Evolutionary conservation across 1,284 basidiomycete genomes (phyloP), one percentile per base, ranked within the genome.

Genomic region (Boletellus deceptivus): DNA sequence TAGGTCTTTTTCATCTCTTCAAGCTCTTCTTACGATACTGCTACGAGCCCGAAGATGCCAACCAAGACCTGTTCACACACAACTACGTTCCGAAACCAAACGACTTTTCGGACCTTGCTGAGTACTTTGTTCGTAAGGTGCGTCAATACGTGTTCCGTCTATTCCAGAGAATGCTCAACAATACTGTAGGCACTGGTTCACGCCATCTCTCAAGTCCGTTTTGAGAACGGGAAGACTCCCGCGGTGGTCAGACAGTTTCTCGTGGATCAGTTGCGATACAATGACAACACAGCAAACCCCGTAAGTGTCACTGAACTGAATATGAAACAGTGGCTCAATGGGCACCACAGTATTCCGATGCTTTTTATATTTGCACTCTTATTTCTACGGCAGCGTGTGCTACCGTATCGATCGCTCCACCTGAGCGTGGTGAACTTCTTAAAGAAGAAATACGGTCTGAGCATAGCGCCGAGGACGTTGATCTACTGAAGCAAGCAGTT

Each of bases 11-110:
- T 72, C 93, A 97, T 64, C 80, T 99, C 25, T 89, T 98, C 75
- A 98, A 98, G 73, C 80, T 99, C 27, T 98, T 97, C 72, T 77
- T 91, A n/a, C 82, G 89, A 41, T 94, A 90, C 68, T 98, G 95
- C 67, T 92, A 95, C 63, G 89, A 93, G 14, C 88, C 91, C 1
- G 84, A 89, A 63, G 83, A 88, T 52, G 73, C 78, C 17, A 84
- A 83, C 50, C 83, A 87, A 59, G 91, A 94, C 64, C 76, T 93
- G 4, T 91, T 94, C 66, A 78, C 76, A 4, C 89, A 93, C 62
- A 86, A 83, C 38, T 95, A 90, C 65, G 88, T 94, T 16, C 93
- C 94, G 1, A 84, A 89, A 56, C 92, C 94, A 16, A 99, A 98
- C 67, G 89, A 98, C 63, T 98, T 98, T 65, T 83, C 85, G 52